Base-by-base conservation (phyloP, 2,329 filamentous ascomycete species). In the Verticillium longisporum region DNA sequence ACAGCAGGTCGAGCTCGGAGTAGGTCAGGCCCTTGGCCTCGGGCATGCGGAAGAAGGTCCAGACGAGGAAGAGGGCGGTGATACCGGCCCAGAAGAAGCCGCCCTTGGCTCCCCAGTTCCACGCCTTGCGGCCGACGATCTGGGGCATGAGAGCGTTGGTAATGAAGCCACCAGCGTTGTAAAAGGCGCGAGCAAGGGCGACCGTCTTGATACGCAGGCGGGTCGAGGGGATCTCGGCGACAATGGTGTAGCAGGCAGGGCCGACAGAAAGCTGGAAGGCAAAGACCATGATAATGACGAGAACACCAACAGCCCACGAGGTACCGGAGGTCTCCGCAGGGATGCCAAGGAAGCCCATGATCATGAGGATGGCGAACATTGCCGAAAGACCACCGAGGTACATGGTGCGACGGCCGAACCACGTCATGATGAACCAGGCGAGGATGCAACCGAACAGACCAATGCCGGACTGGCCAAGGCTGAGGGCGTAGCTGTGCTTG, bases 191-290 rank as follows among this genome's bases (percentile, higher is more conserved):
- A 1, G 81, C 79, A 56, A 85, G 71, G 2, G 83, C 80, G 14
- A 84, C 79, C 1, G 82, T 83, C 72, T 84, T 83, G 36, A 78
- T 75, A 62, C 81, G 79, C 41, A 85, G 77, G 11, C 83, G 76
- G 0, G 79, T 80, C 0, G 82, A 83, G 0, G 81, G 82, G 3
- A 81, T 75, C 64, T 85, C 83, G 0, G 82, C 77, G 14, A 83
- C 67, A 26, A 85, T 71, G 1, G 77, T 76, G 68, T 83, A 85
- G 4, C 79, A 79, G 9, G 83, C 77, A 0, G 83, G 82, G 0
- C 83, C 84, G 15, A 85, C 76, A 1, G 81, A 80, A 61, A 80
- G 75, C 71, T 82, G 80, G 69, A 85, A 86, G 2, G 80, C 72
- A 59, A 83, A 80, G 0, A 79, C 82, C 65, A 80, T 83, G 41